These are phyloP conservation scores for Calonectria multiphialidica DNA, from an alignment of 2,329 filamentous ascomycete genomes.

Conservation along the genomic window DNA sequence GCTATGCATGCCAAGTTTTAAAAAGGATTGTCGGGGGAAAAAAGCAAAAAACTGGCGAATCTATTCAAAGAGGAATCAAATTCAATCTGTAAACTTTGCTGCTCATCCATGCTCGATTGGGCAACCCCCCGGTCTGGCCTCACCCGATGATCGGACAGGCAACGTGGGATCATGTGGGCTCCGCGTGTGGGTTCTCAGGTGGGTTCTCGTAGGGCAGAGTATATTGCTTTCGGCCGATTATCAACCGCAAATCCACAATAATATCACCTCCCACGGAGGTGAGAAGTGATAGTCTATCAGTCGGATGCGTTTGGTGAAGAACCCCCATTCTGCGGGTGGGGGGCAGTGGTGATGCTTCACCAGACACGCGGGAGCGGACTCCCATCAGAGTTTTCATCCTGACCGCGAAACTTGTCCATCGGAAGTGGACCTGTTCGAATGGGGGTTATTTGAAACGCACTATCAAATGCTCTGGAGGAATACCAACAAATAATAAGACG, in stretches of 20 bases:
- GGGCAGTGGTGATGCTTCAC: background rate
- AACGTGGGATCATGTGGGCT: conserved; percentile 19
- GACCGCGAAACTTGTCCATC: background rate
- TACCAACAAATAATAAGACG: background rate
- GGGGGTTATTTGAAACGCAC: background rate
- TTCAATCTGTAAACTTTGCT: conserved; percentile 2
- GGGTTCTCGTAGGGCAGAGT: conserved; percentile 4
- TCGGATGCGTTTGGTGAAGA: background rate
- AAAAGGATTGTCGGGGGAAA: background rate
- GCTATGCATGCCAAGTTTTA: background rate
- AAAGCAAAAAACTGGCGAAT: conserved; percentile 8
- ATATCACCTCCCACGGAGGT: background rate
- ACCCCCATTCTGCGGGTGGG: background rate
- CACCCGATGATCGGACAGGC: background rate
- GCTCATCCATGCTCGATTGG: background rate
- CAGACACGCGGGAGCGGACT: background rate
- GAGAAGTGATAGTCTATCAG: background rate
- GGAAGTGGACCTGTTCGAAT: background rate
- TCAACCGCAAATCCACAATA: background rate
- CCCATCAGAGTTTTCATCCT: background rate
- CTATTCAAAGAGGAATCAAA: background rate
- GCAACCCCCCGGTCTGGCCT: background rate
- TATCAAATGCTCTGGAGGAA: background rate
- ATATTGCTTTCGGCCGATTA: background rate
- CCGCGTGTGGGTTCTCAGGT: background rate